Evolutionary conservation across 331 rosid genomes (phyloP), one percentile per base, ranked within the genome.

Genomic region (Arachis monticola): DNA sequence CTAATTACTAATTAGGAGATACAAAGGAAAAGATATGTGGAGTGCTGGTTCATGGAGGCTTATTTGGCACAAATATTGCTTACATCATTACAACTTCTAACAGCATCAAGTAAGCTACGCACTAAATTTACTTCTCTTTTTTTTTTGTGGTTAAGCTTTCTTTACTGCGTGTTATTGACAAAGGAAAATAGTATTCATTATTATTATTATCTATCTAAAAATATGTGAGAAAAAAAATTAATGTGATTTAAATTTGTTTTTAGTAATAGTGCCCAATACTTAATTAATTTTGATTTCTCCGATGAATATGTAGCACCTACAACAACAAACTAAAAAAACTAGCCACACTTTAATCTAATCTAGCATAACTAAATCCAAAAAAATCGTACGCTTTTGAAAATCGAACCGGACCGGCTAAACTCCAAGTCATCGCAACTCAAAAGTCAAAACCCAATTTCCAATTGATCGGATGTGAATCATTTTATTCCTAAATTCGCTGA

Each of bases 71-170:
- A 10, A 2, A 72, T 44, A 44, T 42, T 1, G 82, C 85, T 22
- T 80, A 84, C 60, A 3, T 80, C 60, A 72, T 84, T 69, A 84
- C 87, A 6, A 6, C 87, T 22, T 80, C 72, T 27, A 41, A 53
- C 17, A 56, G 85, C 60, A 13, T 53, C 10, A 69, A 82, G 87
- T 84, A 72, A 12, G 64, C 5, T 75, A 22, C 14, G 27, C 47
- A 22, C 27, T 22, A 22, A 22, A 22, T 22, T 22, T 22, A 22
- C 1, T 22, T 22, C 0, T 17, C 0, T 17, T 0, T 69, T 9
- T 1, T 5, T 5, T 63, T 30, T 76, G 59, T 1, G 27, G 14
- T 22, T 30, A 7, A 63, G 2, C 5, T 45, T 53, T 1, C 7
- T 65, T 65, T 45, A 27, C 45, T 44, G 7, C 22, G 32, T 6